Base-by-base conservation (phyloP, 352 stramenopile genomes). In the Pythium aphanidermatum region DNA sequence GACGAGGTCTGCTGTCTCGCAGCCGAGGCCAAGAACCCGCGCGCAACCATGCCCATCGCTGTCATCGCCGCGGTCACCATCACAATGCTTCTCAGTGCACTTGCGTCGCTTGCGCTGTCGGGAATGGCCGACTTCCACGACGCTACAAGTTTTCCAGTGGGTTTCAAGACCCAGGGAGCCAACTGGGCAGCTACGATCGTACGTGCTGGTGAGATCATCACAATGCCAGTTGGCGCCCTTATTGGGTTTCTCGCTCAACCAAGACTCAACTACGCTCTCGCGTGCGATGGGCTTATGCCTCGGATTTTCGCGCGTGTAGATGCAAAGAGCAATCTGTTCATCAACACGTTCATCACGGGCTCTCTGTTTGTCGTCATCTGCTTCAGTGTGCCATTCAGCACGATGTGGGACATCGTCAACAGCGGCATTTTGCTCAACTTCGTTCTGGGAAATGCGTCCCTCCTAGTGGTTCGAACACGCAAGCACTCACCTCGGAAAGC, bases 1-100 rank as follows among this genome's bases (percentile, higher is more conserved):
- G 81, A 99, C 63, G 95, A 98, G 63, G 84, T 99, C 3, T 97
- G 90, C 60, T 98, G 92, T 43, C 56, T 98, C 12, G 88, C 91
- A 0, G 85, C 75, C 0, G 87, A 96, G 49, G 74, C 86, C 1
- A 93, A 88, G 55, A 70, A 96, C 62, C 84, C 87, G 13, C 74
- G 72, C 3, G 67, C 59, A 21, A 95, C 92, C 51, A 89, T 98
- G 32, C 92, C 93, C 0, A 65, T 77, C 10, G 84, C 86, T 0
- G 87, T 98, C 16, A 80, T 97, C 17, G 83, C 78, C 2, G 97
- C 89, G 2, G 81, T 98, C 37, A 33, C 84, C 10, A 77, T 88
- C 16, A 86, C 95, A 0, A 73, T 82, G 3, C 55, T 79, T 24
- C 51, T 96, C 11, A 86, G 79, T 16, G 83, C 92, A 12, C 55